Conservation (phyloP, 2,329 filamentous ascomycete genomes). For the Cryphonectria parasitica region DNA sequence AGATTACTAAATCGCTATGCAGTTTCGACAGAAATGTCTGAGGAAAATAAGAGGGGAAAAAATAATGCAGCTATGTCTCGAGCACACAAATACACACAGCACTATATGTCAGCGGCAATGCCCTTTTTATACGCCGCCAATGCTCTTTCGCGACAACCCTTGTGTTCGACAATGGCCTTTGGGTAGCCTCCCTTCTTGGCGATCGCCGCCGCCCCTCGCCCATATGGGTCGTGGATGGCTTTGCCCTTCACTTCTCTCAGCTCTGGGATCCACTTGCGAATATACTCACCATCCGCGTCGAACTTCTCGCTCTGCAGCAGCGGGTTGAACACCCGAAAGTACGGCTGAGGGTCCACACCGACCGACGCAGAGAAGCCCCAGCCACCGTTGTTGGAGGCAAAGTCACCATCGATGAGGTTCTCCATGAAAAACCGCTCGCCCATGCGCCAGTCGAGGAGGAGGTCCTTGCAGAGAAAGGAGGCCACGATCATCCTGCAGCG, state of each 20-base stretch:
- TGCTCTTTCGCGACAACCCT: conserved; percentile 62
- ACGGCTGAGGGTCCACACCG: conserved; percentile 62
- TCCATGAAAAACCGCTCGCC: conserved; percentile 86
- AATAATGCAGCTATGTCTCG: neutral
- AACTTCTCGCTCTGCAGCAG: conserved; percentile 85
- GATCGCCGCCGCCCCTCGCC: conserved; percentile 59
- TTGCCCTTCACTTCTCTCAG: conserved; percentile 65
- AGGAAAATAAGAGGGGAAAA: neutral
- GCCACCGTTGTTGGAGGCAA: conserved; percentile 74
- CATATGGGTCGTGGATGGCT: conserved; percentile 82
- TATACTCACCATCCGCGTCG: conserved; percentile 77
- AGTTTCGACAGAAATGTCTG: neutral
- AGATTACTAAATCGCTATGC: neutral
- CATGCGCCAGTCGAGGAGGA: conserved; percentile 81
- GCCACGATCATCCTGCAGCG: conserved; percentile 83
- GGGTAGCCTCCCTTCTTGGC: conserved; percentile 75
- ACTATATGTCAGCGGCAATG: conserved; percentile 31
- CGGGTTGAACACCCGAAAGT: conserved; percentile 90
- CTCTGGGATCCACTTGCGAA: conserved; percentile 81
- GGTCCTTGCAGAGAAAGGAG: conserved; percentile 78
- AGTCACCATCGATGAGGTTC: conserved; percentile 76
- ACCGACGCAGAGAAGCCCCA: conserved; percentile 55
- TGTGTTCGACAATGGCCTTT: conserved; percentile 74
- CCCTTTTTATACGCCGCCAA: conserved; percentile 38
- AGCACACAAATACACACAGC: neutral